Evolutionary conservation across 495 filamentous ascomycete species (phyloP).

Genomic region (Penicillium egyptiacum): DNA sequence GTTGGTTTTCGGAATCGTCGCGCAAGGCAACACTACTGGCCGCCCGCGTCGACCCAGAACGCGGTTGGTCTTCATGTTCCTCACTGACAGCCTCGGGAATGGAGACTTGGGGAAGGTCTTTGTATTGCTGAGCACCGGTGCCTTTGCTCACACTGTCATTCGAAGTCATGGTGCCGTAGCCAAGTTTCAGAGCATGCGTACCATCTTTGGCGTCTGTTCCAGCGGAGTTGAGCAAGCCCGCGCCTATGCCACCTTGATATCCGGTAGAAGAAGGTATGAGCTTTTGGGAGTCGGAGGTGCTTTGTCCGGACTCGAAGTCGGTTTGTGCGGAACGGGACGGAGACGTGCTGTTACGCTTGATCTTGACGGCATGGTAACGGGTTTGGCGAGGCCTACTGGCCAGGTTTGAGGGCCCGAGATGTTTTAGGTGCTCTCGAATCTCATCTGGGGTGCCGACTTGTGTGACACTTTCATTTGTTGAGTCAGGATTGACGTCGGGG

Average conservation of each 20-base stretch:
- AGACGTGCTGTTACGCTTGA: conserved; percentile 65
- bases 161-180: conserved; percentile 58
- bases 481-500: conserved; percentile 28
- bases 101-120: conserved; percentile 32
- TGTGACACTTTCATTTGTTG: conserved; percentile 34
- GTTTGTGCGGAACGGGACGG: conserved; percentile 42
- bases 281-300: conserved; percentile 27
- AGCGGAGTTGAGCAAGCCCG: conserved; percentile 49
- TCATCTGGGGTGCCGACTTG: conserved; percentile 54
- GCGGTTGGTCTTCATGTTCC: conserved; percentile 35
- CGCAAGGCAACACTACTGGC: conserved; percentile 18
- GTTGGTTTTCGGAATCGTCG: conserved; percentile 36
- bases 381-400: conserved; percentile 81
- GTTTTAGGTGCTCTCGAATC: conserved; percentile 78
- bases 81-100: conserved; percentile 42
- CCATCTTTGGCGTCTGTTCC: conserved; percentile 66
- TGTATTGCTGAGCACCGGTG: conserved; percentile 26
- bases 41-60: conserved; percentile 19
- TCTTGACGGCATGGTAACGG: conserved; percentile 85
- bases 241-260: conserved; percentile 51
- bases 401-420: conserved; percentile 89
- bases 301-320: conserved; percentile 37
- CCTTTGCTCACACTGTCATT: conserved; percentile 25
- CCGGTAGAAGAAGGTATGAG: conserved; percentile 22
- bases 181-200: conserved; percentile 62